Percentiles rank a stretch among this genome's conserved stretches.
Conservation (phyloP, 306 rosid species). For the Trifolium pratense region DNA sequence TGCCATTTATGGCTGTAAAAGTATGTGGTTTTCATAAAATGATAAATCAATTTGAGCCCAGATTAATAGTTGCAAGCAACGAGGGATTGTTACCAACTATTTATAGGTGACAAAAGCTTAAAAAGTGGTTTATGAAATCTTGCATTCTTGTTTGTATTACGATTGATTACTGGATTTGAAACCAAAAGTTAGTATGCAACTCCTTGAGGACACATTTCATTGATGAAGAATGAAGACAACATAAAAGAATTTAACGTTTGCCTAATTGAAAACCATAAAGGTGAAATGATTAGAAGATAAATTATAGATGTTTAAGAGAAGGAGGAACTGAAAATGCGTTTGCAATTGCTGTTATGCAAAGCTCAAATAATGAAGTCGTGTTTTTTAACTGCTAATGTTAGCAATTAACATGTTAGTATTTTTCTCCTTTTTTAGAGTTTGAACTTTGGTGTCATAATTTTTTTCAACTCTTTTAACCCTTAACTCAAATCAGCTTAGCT, state of each 20-base stretch:
- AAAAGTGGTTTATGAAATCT: background rate
- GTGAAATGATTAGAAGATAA: slow-evolving; percentile 1
- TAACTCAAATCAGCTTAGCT: too few species aligned
- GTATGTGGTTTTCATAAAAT: too few species aligned
- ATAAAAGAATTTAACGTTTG: too few species aligned
- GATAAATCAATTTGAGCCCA: too few species aligned
- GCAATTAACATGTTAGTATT: too few species aligned
- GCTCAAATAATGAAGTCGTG: slow-evolving; percentile 5
- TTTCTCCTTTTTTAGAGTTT: too few species aligned
- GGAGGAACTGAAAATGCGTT: background rate
- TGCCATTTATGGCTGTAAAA: background rate
- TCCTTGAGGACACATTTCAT: background rate
- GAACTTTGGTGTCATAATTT: too few species aligned
- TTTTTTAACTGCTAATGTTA: background rate
- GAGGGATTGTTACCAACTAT: background rate
- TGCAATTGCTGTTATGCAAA: background rate
- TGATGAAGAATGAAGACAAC: background rate
- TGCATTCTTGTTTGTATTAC: background rate
- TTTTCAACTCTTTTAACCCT: too few species aligned
- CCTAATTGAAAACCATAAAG: background rate
- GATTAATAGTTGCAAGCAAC: background rate
- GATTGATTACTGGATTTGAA: too few species aligned
- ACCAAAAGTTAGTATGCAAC: background rate
- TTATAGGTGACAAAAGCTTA: background rate
- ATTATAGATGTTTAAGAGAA: slow-evolving; percentile 1